Evolutionary conservation across 1,284 basidiomycete genomes (phyloP).

Genomic region (Sphaerobolus stellatus): DNA sequence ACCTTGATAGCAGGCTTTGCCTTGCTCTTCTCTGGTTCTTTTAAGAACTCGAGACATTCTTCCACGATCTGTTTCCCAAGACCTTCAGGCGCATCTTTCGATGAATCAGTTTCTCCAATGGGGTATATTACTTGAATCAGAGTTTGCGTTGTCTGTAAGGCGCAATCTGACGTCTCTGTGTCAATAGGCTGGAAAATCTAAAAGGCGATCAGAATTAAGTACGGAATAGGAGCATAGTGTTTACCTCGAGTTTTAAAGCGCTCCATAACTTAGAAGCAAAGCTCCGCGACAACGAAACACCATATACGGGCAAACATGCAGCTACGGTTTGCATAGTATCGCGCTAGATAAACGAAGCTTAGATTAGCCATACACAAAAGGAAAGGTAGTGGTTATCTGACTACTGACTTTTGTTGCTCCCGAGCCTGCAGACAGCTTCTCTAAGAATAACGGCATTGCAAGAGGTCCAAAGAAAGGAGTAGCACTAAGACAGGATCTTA

Average conservation of each 20-base stretch:
- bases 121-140: slow-evolving; percentile 75
- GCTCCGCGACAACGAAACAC: slow-evolving; percentile 56
- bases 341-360: slow-evolving; percentile 46
- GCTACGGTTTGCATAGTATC: slow-evolving; percentile 80
- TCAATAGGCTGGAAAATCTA: slow-evolving; percentile 93
- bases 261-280: slow-evolving; percentile 83
- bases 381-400: slow-evolving; percentile 14
- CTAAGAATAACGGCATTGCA: slow-evolving; percentile 87
- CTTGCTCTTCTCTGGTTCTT: slow-evolving; percentile 89
- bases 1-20: slow-evolving; percentile 83
- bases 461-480: slow-evolving; percentile 82
- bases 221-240: slow-evolving; percentile 12
- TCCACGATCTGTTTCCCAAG: slow-evolving; percentile 74
- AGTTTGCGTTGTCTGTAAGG: slow-evolving; percentile 67
- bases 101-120: slow-evolving; percentile 24
- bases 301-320: slow-evolving; percentile 81
- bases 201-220: not conserved
- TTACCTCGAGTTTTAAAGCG: slow-evolving; percentile 82
- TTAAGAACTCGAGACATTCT: slow-evolving; percentile 76
- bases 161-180: slow-evolving; percentile 64
- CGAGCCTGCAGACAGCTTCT: slow-evolving; percentile 87
- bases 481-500: slow-evolving; percentile 72
- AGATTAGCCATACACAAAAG: not conserved
- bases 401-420: slow-evolving; percentile 75
- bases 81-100: slow-evolving; percentile 36